Evolutionary conservation across 495 filamentous ascomycete genomes (phyloP).

Genomic region (Aspergillus taichungensis): DNA sequence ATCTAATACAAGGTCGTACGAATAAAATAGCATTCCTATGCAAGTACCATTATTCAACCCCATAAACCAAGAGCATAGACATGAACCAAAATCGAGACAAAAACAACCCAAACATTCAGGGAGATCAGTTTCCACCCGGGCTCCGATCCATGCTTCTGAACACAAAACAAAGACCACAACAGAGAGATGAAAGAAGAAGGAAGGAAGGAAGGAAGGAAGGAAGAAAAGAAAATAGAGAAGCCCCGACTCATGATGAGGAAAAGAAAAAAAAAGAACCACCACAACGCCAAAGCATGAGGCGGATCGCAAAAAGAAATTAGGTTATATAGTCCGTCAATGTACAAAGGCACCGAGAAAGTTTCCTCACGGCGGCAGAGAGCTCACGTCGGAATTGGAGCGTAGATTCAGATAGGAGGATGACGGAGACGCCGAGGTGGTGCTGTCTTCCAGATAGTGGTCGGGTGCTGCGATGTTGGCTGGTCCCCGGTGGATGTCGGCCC

Average conservation of each 20-base stretch:
- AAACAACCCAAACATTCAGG: background rate
- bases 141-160: conserved; percentile 12
- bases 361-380: too few species aligned
- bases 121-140: conserved; percentile 5
- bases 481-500: conserved; percentile 20
- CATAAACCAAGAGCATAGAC: background rate
- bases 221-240: conserved; percentile 15
- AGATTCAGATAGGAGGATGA: too few species aligned
- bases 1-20: background rate
- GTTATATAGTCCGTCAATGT: too few species aligned
- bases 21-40: background rate
- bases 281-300: background rate
- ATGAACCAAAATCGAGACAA: conserved; percentile 1
- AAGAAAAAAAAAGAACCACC: conserved; percentile 3
- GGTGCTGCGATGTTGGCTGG: conserved; percentile 10
- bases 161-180: conserved; percentile 12
- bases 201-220: conserved; percentile 14
- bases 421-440: conserved; percentile 13
- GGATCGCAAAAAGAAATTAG: too few species aligned
- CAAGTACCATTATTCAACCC: background rate
- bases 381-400: too few species aligned
- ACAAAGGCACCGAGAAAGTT: too few species aligned
- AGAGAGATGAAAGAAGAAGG: conserved; percentile 16
- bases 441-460: conserved; percentile 14
- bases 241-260: background rate